Evolutionary conservation across 192 early-diverging fungal species (phyloP).

Genomic region (Gryganskiella cystojenkinii): DNA sequence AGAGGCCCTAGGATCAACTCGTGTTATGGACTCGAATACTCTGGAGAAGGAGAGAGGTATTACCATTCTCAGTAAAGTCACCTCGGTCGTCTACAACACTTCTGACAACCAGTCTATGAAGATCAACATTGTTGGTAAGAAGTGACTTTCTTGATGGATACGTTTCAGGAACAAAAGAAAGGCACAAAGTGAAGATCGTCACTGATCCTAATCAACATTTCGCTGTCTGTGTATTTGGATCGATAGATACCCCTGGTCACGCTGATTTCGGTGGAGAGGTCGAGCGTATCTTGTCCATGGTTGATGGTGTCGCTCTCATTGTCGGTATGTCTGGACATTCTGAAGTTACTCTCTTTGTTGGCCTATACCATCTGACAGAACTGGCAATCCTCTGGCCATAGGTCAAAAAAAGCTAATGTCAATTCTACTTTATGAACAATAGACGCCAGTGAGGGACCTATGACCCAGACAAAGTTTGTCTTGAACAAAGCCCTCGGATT

Average conservation of each 20-base stretch:
- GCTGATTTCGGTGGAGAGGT: constrained; percentile 82
- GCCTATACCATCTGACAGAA: not conserved
- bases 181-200: not conserved
- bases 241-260: constrained; percentile 79
- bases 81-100: constrained; percentile 71
- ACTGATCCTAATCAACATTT: no score
- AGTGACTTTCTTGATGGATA: not conserved
- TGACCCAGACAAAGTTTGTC: constrained; percentile 93
- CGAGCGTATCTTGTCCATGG: constrained; percentile 90
- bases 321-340: constrained; percentile 52
- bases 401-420: no score
- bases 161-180: not conserved
- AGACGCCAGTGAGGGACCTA: constrained; percentile 86
- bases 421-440: not conserved
- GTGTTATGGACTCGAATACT: constrained; percentile 88
- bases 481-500: constrained; percentile 80
- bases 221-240: not conserved
- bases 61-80: constrained; percentile 87
- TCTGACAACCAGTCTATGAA: constrained; percentile 63
- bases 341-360: not conserved
- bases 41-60: constrained; percentile 90
- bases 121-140: constrained; percentile 81
- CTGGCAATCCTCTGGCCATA: no score
- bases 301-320: constrained; percentile 88
- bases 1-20: constrained; percentile 52